Base-by-base conservation (phyloP, 2,329 filamentous ascomycete species). In the Ramularia endophylla region DNA sequence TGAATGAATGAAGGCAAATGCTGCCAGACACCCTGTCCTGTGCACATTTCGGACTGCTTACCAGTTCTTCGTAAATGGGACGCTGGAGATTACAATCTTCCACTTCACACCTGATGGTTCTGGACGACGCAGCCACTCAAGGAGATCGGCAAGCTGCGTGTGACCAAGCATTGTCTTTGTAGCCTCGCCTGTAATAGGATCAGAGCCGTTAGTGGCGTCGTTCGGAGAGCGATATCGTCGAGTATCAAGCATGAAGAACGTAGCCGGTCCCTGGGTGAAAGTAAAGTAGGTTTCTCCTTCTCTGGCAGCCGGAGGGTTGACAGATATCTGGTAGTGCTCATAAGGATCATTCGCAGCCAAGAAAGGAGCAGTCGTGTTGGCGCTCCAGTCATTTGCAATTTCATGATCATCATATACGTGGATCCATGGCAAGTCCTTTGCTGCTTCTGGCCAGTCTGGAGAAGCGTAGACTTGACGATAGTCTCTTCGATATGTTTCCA, bases 31-130 rank as follows among this genome's bases (percentile, higher is more conserved):
- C n/a, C n/a, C n/a, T n/a, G n/a, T n/a, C n/a, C n/a, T n/a, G n/a
- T n/a, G n/a, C n/a, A n/a, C n/a, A n/a, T n/a, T n/a, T n/a, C n/a
- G n/a, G n/a, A n/a, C n/a, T n/a, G n/a, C 78, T 17, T 80, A 83
- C 90, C 92, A 98, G 64, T 98, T 98, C 68, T 95, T 94, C 5
- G 92, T 97, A 61, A 98, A 95, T 0, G 92, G 92, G 4, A 97
- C 85, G 13, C 85, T 89, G 28, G 85, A 89, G 13, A 89, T 82
- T 37, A 98, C 72, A 55, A 98, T 81, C 68, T 97, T 97, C 90
- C 92, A 98, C 57, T 83, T 82, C 0, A 95, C 81, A 1, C 87
- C 87, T 20, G 70, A 69, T 0, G 85, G 83, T 48, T 87, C 84
- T 0, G 85, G 80, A 1, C 76, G 78, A 8, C 71, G 70, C 15